Percentiles rank a stretch among this genome's conserved stretches.
Evolutionary conservation across 768 basidiomycete genomes (phyloP).

Genomic region (Kwoniella newhampshirensis): DNA sequence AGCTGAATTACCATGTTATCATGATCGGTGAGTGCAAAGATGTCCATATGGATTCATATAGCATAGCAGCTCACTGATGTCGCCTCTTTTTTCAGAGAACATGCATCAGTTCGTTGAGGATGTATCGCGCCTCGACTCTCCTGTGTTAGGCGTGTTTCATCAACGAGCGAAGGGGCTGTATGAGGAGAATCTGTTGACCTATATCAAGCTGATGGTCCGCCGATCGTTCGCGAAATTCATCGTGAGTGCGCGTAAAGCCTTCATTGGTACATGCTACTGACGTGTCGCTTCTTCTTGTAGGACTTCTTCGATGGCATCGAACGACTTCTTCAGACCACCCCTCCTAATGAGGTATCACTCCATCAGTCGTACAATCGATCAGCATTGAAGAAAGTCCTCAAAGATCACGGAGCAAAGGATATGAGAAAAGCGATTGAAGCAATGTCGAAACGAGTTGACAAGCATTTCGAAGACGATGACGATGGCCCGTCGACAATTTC

Average conservation of each 20-base stretch:
- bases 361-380: conserved; percentile 74
- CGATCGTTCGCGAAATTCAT: conserved; percentile 83
- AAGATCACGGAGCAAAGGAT: conserved; percentile 81
- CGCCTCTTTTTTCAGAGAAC: conserved; percentile 80
- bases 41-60: not conserved
- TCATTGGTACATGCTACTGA: no score
- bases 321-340: conserved; percentile 75
- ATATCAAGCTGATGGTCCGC: conserved; percentile 81
- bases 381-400: conserved; percentile 76
- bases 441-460: conserved; percentile 86
- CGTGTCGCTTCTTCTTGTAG: conserved; percentile 55
- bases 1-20: conserved; percentile 93
- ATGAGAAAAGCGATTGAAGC: conserved; percentile 82
- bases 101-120: conserved; percentile 93
- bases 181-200: conserved; percentile 81
- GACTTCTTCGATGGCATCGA: conserved; percentile 94
- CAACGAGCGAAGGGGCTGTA: conserved; percentile 78
- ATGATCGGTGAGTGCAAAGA: conserved; percentile 73
- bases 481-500: conserved; percentile 58
- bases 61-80: conserved; percentile 7
- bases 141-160: conserved; percentile 64
- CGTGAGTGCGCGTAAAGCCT: conserved; percentile 58
- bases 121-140: conserved; percentile 68
- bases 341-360: conserved; percentile 71
- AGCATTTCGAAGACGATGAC: conserved; percentile 76